Percentiles rank a stretch among this genome's conserved stretches.
These are phyloP conservation scores for Trichoderma erinaceum DNA, from an alignment of 495 filamentous ascomycete species.

Conservation along the genomic window DNA sequence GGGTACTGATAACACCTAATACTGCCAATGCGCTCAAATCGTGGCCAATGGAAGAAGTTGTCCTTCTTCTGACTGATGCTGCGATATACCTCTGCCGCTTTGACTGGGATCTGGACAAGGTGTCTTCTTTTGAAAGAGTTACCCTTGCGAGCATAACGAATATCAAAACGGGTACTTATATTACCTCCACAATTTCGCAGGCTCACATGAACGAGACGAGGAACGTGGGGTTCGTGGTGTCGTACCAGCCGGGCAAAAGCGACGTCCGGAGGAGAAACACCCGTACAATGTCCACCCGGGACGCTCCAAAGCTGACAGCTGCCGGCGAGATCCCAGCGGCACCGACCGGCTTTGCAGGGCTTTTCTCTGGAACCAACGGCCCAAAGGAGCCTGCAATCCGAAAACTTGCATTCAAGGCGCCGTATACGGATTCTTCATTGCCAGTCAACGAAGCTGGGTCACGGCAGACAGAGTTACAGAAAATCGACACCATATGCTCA, in stretches of 20 bases:
- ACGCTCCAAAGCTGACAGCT: constrained; percentile 24
- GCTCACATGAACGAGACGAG: constrained; percentile 64
- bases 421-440: constrained; percentile 48
- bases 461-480: constrained; percentile 58
- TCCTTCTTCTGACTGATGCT: constrained; percentile 76
- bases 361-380: constrained; percentile 24
- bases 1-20: constrained; percentile 60
- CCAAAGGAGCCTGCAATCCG: constrained; percentile 24
- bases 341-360: constrained; percentile 25
- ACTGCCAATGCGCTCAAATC: constrained; percentile 57
- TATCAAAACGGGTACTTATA: constrained; percentile 76
- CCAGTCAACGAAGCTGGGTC: constrained; percentile 28
- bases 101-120: constrained; percentile 90
- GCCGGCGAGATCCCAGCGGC: constrained; percentile 15
- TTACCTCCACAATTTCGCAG: constrained; percentile 74
- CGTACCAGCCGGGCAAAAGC: constrained; percentile 60
- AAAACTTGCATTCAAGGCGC: constrained; percentile 54
- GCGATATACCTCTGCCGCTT: constrained; percentile 84
- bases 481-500: constrained; percentile 63
- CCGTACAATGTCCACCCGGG: constrained; percentile 59
- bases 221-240: constrained; percentile 78
- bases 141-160: constrained; percentile 62
- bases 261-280: constrained; percentile 77
- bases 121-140: constrained; percentile 82
- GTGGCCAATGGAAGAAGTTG: constrained; percentile 74